phyloP scores from a whole-genome alignment of 2,329 filamentous ascomycete species.

The Colletotrichum somersetense region DNA sequence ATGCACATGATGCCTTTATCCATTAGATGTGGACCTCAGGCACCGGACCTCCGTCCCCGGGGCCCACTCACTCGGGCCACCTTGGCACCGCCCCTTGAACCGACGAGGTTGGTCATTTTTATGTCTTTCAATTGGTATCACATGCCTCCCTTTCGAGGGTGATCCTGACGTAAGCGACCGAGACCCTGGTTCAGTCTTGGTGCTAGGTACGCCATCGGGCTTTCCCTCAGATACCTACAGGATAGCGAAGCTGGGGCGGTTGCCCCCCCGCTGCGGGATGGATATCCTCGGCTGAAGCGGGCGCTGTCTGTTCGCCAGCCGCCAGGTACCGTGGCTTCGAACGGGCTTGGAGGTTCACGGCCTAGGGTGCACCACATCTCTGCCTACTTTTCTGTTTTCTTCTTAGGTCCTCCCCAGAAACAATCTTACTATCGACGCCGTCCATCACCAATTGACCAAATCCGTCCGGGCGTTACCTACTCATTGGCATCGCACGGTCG shows the following conservation, averaged over 20 bases:
- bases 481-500: conserved; percentile 27
- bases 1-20: too few relatives aligned
- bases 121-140: conserved; percentile 15
- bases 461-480: conserved; percentile 25
- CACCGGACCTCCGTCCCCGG: conserved; percentile 30
- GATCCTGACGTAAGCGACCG: conserved; percentile 39
- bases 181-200: conserved; percentile 22
- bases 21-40: background rate
- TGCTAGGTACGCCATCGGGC: conserved; percentile 25
- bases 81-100: conserved; percentile 22
- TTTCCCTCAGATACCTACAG: conserved; percentile 20
- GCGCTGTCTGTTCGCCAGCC: conserved; percentile 39
- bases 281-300: conserved; percentile 46
- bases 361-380: conserved; percentile 35
- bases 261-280: conserved; percentile 39
- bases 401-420: background rate
- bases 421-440: conserved; percentile 2
- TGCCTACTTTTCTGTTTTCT: conserved; percentile 2
- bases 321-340: conserved; percentile 39
- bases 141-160: conserved; percentile 30
- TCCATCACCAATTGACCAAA: conserved; percentile 30
- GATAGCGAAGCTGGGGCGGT: conserved; percentile 8
- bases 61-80: conserved; percentile 29
- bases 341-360: conserved; percentile 41
- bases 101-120: conserved; percentile 23